Base-by-base conservation (phyloP, 768 basidiomycete genomes). In the Boletellus sp. region DNA sequence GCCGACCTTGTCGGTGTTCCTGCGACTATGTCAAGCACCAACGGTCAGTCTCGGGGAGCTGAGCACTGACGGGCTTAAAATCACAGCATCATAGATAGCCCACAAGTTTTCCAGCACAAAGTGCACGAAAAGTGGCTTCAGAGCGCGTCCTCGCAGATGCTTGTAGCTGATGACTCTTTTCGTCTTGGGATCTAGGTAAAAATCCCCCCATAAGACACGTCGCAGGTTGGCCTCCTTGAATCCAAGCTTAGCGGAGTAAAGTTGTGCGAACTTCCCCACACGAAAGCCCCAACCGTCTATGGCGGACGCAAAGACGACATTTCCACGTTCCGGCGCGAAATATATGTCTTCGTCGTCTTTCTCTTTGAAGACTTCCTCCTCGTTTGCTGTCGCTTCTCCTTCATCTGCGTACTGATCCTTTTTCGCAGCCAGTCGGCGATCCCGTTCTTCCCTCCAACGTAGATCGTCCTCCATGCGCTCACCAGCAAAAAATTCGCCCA, bases 201-300 rank as follows among this genome's bases (percentile, higher is more conserved):
- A 98, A 68, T 98, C 96, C 3, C 96, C 96, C 96, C 96, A 99
- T 6, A 99, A 74, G 9, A 93, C 92, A 44, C 83, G 78, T 51
- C 88, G 77, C 33, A 99, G 72, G 61, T 90, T 94, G 6, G 74
- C 75, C 70, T 97, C 95, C 64, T 89, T 88, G 61, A 98, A 86
- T 23, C 90, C 89, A 12, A 99, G 78, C 67, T 95, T 97, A 34
- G 80, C 75, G 0, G 90, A 87, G 68, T 94, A 98, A 9, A 98
- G 74, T 63, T 94, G 85, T 0, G 96, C 93, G 61, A 99, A 99
- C 64, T 91, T 91, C 39, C 86, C 84, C 8, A 97, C 77, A 38
- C 95, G 80, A 72, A 99, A 99, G 0, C 94, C 96, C 95, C 95
- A 98, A 4, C 95, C 94, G 56, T 97, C 93, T 48, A 97, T 82